A percentile compares a stretch with the other conserved stretches of the same genome.
phyloP scores from a whole-genome alignment of 2,329 filamentous ascomycete species.

The Pyrenophora graminea region DNA sequence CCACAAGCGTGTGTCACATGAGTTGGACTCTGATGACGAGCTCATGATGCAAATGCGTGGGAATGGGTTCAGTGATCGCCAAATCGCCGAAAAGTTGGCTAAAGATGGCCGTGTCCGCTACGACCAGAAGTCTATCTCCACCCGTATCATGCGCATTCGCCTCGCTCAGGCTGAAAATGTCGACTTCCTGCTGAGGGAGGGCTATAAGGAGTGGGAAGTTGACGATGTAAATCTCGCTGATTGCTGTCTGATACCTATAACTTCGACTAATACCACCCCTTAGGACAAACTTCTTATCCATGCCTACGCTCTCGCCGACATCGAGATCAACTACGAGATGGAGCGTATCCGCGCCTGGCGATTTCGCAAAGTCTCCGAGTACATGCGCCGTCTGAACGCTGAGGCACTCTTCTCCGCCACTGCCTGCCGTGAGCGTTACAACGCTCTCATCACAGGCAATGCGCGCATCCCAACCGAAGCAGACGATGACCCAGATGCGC shows the following conservation, averaged over 20 bases:
- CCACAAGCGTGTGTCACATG: constrained; percentile 48
- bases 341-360: constrained; percentile 49
- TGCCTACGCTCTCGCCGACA: constrained; percentile 49
- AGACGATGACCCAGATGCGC: constrained; percentile 47
- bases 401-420: constrained; percentile 51
- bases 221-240: constrained; percentile 49
- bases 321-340: constrained; percentile 49
- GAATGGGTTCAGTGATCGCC: constrained; percentile 49
- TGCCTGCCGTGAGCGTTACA: constrained; percentile 53
- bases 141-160: constrained; percentile 53
- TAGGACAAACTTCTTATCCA: constrained; percentile 53
- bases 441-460: constrained; percentile 48
- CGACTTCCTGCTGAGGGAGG: constrained; percentile 53
- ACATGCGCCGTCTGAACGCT: constrained; percentile 48
- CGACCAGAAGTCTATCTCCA: constrained; percentile 53
- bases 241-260: neutral
- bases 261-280: constrained; percentile 2
- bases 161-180: constrained; percentile 48
- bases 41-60: constrained; percentile 52
- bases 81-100: constrained; percentile 50
- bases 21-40: constrained; percentile 55
- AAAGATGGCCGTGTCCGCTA: constrained; percentile 51
- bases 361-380: constrained; percentile 51
- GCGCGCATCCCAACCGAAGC: constrained; percentile 52
- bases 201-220: constrained; percentile 55